These are phyloP conservation scores for Mortierella sp. DNA, from an alignment of 371 early-diverging fungal genomes.

Conservation along the genomic window DNA sequence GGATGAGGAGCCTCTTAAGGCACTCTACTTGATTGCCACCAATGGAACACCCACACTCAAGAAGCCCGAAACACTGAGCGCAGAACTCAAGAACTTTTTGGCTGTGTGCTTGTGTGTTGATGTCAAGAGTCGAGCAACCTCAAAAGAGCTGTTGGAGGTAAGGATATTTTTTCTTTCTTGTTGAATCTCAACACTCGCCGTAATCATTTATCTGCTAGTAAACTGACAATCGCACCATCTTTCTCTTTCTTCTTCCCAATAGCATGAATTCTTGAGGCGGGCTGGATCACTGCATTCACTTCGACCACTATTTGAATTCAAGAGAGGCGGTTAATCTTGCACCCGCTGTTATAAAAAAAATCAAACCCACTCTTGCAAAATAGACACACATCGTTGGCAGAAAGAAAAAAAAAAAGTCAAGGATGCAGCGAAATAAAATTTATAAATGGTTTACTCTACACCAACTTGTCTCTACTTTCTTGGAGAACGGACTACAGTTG, in stretches of 20 bases:
- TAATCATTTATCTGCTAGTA: neutral
- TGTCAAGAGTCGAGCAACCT: conserved; percentile 86
- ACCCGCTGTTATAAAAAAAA: neutral
- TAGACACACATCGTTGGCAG: neutral
- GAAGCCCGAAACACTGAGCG: conserved; percentile 84
- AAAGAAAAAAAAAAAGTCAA: neutral
- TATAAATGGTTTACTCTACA: neutral
- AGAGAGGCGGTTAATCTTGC: conserved; percentile 30
- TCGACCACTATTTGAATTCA: conserved; percentile 49
- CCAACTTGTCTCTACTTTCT: neutral
- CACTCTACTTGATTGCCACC: conserved; percentile 95
- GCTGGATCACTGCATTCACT: conserved; percentile 41
- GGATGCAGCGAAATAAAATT: conserved; percentile 9
- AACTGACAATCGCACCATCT: neutral
- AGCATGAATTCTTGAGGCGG: conserved; percentile 78
- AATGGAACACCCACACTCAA: conserved; percentile 97
- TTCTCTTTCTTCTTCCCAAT: neutral
- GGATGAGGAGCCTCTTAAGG: conserved; percentile 95
- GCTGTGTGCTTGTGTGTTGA: conserved; percentile 93
- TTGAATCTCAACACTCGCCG: neutral
- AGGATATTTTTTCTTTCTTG: conserved; percentile 50
- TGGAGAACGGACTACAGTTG: neutral
- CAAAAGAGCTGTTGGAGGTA: conserved; percentile 81
- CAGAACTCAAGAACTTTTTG: conserved; percentile 90
- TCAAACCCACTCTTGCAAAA: neutral